These are phyloP conservation scores for Salvia rosmarinus DNA, from an alignment of 257 asterid species.

Conservation along the genomic window DNA sequence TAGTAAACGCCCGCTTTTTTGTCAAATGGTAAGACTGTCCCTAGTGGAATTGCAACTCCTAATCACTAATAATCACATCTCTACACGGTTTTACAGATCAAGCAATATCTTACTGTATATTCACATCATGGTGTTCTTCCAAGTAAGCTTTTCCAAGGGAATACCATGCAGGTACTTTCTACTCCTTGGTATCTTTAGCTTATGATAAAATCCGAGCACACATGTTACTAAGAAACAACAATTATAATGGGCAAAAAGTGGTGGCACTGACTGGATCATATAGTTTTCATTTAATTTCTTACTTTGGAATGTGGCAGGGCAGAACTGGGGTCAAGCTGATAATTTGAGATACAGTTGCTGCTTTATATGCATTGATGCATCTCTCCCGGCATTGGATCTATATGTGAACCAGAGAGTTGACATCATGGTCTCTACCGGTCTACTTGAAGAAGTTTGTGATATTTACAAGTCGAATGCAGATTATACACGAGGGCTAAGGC, in stretches of 20 bases:
- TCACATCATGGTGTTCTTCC: slow-evolving; percentile 73
- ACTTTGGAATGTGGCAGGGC: slow-evolving; percentile 75
- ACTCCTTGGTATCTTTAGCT: slow-evolving; percentile 22
- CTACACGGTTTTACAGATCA: slow-evolving; percentile 52
- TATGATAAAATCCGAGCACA: neutral
- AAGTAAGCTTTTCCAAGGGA: slow-evolving; percentile 77
- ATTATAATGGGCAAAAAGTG: neutral
- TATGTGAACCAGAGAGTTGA: slow-evolving; percentile 86
- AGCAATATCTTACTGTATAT: slow-evolving; percentile 71
- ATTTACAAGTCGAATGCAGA: slow-evolving; percentile 66
- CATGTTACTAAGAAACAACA: neutral
- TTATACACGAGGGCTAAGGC: slow-evolving; percentile 83
- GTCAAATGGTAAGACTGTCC: neutral
- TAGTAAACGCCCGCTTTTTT: too few relatives aligned
- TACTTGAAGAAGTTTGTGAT: slow-evolving; percentile 71
- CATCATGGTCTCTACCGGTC: slow-evolving; percentile 71
- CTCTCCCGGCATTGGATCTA: slow-evolving; percentile 71
- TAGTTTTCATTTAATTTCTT: slow-evolving; percentile 32
- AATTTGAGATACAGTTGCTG: slow-evolving; percentile 71
- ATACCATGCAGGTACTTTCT: slow-evolving; percentile 68
- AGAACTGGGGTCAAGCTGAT: slow-evolving; percentile 94
- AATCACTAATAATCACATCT: neutral
- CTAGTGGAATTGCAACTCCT: neutral
- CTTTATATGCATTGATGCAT: slow-evolving; percentile 84
- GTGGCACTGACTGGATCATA: slow-evolving; percentile 4